Evolutionary conservation across 2,329 filamentous ascomycete genomes (phyloP).

Genomic region (Epichloe coenophiala): DNA sequence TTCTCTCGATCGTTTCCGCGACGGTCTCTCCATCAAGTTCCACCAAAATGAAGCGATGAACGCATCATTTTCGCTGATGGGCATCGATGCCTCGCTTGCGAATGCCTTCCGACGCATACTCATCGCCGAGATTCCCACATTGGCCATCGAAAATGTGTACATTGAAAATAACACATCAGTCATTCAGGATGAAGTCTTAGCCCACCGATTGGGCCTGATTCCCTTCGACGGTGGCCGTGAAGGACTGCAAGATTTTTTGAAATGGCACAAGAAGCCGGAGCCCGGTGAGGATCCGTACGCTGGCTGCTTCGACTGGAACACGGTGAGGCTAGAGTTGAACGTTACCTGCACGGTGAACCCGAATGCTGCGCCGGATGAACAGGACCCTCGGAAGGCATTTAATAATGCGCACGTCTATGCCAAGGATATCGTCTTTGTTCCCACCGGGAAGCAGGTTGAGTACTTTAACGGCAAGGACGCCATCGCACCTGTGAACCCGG

Average conservation of each 20-base stretch:
- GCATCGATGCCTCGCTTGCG: conserved; percentile 81
- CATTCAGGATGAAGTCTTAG: conserved; percentile 93
- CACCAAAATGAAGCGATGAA: conserved; percentile 70
- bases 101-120: conserved; percentile 97
- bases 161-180: conserved; percentile 95
- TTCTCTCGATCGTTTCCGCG: conserved; percentile 58
- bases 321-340: conserved; percentile 63
- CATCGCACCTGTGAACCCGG: conserved; percentile 71
- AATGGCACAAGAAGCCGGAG: conserved; percentile 62
- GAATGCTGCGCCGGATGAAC: conserved; percentile 57
- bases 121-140: conserved; percentile 82
- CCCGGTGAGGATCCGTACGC: conserved; percentile 48
- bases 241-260: conserved; percentile 66
- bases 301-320: conserved; percentile 68
- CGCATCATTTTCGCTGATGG: conserved; percentile 79
- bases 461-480: conserved; percentile 55
- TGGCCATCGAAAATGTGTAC: conserved; percentile 89
- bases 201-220: conserved; percentile 78
- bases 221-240: conserved; percentile 70
- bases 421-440: conserved; percentile 60
- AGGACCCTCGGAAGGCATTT: conserved; percentile 74
- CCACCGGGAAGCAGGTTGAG: conserved; percentile 57
- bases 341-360: conserved; percentile 70
- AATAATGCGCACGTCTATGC: conserved; percentile 75
- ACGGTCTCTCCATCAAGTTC: conserved; percentile 62